Percentiles rank a stretch among this genome's conserved stretches.
These are phyloP conservation scores for Fusarium sp. DNA, from an alignment of 2,329 filamentous ascomycete genomes.

Conservation along the genomic window DNA sequence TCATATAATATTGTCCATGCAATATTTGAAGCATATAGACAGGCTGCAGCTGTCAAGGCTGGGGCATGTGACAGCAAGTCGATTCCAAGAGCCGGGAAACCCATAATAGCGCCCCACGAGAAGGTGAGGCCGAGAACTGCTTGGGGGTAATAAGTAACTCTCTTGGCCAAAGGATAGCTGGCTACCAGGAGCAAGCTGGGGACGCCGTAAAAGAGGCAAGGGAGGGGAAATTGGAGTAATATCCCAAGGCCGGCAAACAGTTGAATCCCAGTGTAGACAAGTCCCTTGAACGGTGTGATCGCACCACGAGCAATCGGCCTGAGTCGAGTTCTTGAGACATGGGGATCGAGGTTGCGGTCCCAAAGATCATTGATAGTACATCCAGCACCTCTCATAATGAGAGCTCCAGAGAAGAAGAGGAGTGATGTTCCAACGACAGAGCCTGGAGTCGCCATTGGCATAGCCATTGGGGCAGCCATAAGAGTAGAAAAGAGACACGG, in stretches of 20 bases:
- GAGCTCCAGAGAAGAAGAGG: slow-evolving; percentile 79
- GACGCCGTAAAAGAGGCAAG: slow-evolving; percentile 81
- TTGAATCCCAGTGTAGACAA: slow-evolving; percentile 80
- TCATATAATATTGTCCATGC: slow-evolving; percentile 91
- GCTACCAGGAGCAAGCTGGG: slow-evolving; percentile 80
- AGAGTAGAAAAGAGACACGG: slow-evolving; percentile 87
- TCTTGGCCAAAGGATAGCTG: slow-evolving; percentile 83
- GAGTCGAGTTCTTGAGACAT: slow-evolving; percentile 79
- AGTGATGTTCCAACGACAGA: slow-evolving; percentile 72
- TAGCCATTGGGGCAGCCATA: slow-evolving; percentile 76
- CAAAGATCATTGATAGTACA: slow-evolving; percentile 92
- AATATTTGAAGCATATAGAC: slow-evolving; percentile 80
- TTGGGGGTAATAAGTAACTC: slow-evolving; percentile 89
- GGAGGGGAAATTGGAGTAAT: slow-evolving; percentile 77
- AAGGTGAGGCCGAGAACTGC: slow-evolving; percentile 85
- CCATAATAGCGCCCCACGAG: slow-evolving; percentile 89
- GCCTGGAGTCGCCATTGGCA: slow-evolving; percentile 68
- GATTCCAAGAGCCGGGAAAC: slow-evolving; percentile 83
- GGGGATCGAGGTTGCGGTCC: slow-evolving; percentile 87
- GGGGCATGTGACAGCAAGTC: slow-evolving; percentile 73
- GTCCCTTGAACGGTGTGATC: slow-evolving; percentile 74
- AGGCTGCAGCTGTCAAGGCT: slow-evolving; percentile 72
- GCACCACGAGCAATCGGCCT: slow-evolving; percentile 85
- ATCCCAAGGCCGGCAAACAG: slow-evolving; percentile 78
- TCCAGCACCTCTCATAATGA: slow-evolving; percentile 88